Percentiles rank a stretch among this genome's conserved stretches.
These are phyloP conservation scores for Nicotiana undulata DNA, from an alignment of 257 asterid species.

Conservation along the genomic window DNA sequence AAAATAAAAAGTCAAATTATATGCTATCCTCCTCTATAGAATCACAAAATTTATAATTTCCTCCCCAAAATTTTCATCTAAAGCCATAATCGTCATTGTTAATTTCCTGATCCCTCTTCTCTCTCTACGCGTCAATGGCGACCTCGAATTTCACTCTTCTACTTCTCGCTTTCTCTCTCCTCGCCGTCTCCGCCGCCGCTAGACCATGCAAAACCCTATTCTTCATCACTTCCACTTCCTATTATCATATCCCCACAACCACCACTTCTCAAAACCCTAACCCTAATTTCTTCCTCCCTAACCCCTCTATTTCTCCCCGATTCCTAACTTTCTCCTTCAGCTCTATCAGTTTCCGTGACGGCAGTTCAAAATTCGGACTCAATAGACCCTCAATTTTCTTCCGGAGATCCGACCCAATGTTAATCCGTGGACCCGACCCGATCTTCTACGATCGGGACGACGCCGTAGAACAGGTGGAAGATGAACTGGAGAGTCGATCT, in stretches of 20 bases:
- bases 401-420: slow-evolving; percentile 14
- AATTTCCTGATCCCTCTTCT: not conserved
- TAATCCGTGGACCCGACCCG: slow-evolving; percentile 9
- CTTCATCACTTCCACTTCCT: slow-evolving; percentile 3
- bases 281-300: slow-evolving; percentile 12
- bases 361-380: not conserved
- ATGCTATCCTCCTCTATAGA: too few relatives aligned
- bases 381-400: slow-evolving; percentile 18
- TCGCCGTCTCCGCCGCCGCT: not conserved
- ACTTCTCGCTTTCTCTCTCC: not conserved
- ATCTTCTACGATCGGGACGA: not conserved
- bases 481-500: not conserved
- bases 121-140: not conserved
- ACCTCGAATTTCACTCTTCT: not conserved
- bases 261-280: not conserved
- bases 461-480: not conserved
- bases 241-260: not conserved
- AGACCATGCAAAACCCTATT: slow-evolving; percentile 3
- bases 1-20: too few relatives aligned
- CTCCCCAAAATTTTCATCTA: not conserved
- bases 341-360: slow-evolving; percentile 19
- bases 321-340: slow-evolving; percentile 41
- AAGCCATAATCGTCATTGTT: not conserved
- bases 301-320: slow-evolving; percentile 22
- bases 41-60: not conserved